These are phyloP conservation scores for Vitis rotundifolia DNA, from an alignment of 164 flowering plant genomes.

Conservation along the genomic window DNA sequence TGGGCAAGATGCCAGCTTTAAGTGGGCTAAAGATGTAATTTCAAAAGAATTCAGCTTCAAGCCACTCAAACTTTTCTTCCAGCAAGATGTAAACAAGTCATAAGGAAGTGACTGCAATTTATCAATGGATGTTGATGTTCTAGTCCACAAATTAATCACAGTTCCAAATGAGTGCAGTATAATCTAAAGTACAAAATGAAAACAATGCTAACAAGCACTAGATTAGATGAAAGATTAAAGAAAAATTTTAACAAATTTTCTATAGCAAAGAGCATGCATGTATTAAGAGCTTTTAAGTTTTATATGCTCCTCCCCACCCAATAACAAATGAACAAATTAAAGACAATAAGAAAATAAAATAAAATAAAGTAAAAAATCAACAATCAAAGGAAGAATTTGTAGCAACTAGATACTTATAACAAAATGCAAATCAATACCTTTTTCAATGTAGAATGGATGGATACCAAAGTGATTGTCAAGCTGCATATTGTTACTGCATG, in stretches of 20 bases:
- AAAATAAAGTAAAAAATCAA: neutral
- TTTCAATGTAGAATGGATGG: constrained; percentile 72
- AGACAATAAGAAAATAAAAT: neutral
- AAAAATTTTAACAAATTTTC: too few species aligned
- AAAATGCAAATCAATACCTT: constrained; percentile 41
- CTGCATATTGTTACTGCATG: constrained; percentile 19
- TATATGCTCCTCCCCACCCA: neutral
- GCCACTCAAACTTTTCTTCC: too few species aligned
- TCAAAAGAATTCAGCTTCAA: too few species aligned
- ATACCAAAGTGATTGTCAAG: constrained; percentile 67
- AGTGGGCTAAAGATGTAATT: too few species aligned
- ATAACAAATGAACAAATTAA: neutral
- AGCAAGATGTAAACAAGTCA: neutral
- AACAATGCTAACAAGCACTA: too few species aligned
- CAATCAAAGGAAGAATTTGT: neutral
- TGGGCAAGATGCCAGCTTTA: too few species aligned
- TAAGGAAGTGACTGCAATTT: neutral
- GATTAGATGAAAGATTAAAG: too few species aligned
- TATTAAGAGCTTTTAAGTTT: too few species aligned
- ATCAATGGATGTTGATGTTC: neutral
- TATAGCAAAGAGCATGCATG: too few species aligned
- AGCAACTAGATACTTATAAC: neutral
- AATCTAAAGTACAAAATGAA: too few species aligned
- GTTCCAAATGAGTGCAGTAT: too few species aligned
- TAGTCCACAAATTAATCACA: too few species aligned